Base-by-base conservation (phyloP, 177 flowering plant genomes). In the Vitis hybrid region DNA sequence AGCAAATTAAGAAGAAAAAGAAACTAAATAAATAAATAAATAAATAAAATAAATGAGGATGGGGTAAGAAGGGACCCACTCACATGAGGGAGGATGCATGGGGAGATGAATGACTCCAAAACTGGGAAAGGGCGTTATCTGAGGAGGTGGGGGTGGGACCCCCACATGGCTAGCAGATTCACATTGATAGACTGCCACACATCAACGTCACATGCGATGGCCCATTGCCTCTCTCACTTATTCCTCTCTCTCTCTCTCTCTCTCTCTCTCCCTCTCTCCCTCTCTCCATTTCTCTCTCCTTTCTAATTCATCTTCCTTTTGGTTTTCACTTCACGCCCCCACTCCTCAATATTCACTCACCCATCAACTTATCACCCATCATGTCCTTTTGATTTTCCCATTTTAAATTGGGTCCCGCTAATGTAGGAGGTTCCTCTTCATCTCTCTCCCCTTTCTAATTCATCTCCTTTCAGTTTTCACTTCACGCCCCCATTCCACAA, bases 191-290 rank as follows among this genome's bases (percentile, higher is more conserved):
- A 24, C 66, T 54, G 63, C 57, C 8, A 24, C 67, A 73, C 67
- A 73, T 73, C 76, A 61, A 67, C 71, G 13, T 73, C 76, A 55
- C 67, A 68, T 68, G 72, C 58, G 68, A 60, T 61, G 73, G 32
- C 58, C 52, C 17, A 9, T 21, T 41, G 21, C 54, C 46, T 20
- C 63, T 9, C 53, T 30, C 52, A n/a, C 66, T 46, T 24, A n/a
- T 11, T 21, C 32, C 24, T 7, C 61, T 7, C 20, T 0, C 55
- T n/a, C 60, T 11, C n/a, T 17, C 15, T 14, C 18, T 9, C 64
- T 24, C 41, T 61, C 64, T 61, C 64, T 8, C 48, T 30, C 64
- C 1, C 35, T 0, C 48, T 1, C 11, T 0, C 60, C 6, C 15
- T 58, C 61, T 8, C 60, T 8, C 55, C n/a, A n/a, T n/a, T n/a